phyloP scores from a whole-genome alignment of 148 eudicot species.

The Rhododendron ferrugineum region DNA sequence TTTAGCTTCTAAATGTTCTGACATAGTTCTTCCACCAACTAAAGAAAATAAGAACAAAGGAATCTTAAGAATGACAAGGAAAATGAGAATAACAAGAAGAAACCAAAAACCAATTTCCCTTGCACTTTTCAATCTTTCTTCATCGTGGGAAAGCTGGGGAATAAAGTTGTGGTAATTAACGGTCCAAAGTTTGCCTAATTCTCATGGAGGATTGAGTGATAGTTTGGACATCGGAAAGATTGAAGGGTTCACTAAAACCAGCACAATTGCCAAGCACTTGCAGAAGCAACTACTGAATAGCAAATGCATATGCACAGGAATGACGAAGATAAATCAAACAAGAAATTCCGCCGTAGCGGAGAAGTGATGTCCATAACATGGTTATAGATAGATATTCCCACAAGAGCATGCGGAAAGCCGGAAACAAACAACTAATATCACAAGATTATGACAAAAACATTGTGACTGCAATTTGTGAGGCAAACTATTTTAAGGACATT shows the following conservation, averaged over 20 bases:
- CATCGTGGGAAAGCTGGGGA: not conserved
- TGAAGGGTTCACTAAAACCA: not conserved
- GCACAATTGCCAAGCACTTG: not conserved
- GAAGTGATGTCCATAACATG: not conserved
- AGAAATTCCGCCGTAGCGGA: not conserved
- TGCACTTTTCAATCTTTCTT: slow-evolving; percentile 1
- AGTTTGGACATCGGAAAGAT: not conserved
- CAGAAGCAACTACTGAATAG: not conserved
- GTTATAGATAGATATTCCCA: not conserved
- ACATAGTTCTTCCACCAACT: not conserved
- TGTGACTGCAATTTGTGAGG: not conserved
- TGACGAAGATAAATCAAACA: not conserved
- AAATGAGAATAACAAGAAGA: not conserved
- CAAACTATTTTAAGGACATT: not conserved
- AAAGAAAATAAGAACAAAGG: not conserved
- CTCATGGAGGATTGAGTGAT: not conserved
- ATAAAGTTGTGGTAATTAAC: not conserved
- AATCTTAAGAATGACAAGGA: not conserved
- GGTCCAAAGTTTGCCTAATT: not conserved
- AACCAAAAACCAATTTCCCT: not conserved
- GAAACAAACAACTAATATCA: not conserved
- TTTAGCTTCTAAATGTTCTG: not conserved
- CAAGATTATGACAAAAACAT: not conserved
- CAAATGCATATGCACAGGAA: not conserved
- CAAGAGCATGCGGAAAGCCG: not conserved